phyloP scores from a whole-genome alignment of 1,284 basidiomycete genomes.

The Tilletiopsis washingtonensis region DNA sequence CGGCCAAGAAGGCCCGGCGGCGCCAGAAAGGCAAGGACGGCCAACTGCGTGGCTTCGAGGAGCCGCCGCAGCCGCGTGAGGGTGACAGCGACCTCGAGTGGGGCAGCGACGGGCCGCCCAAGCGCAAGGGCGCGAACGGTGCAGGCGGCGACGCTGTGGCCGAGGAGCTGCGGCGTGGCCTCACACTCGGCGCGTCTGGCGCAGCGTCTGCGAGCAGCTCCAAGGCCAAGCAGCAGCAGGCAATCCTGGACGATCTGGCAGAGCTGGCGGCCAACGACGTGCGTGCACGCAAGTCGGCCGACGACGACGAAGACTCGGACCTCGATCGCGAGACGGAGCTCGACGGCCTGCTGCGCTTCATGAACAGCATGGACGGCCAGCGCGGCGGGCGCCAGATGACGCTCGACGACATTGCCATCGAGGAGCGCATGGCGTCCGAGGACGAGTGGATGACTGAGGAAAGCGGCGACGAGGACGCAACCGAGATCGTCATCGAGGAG shows the following conservation, averaged over 20 bases:
- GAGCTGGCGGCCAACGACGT: neutral
- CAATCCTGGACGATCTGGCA: neutral
- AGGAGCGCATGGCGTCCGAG: slow-evolving; percentile 23
- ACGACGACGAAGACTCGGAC: neutral
- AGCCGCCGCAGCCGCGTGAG: slow-evolving; percentile 14
- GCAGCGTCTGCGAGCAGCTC: no score
- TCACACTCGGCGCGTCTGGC: no score
- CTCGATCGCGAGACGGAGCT: slow-evolving; percentile 7
- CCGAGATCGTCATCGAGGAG: neutral
- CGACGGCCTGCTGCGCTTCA: slow-evolving; percentile 35
- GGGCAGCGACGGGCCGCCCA: slow-evolving; percentile 39
- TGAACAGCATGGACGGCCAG: slow-evolving; percentile 38
- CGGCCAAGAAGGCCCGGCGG: slow-evolving; percentile 10
- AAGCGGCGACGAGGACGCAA: slow-evolving; percentile 14
- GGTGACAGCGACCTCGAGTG: slow-evolving; percentile 40
- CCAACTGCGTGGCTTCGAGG: neutral
- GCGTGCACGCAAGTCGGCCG: neutral
- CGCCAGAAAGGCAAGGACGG: neutral
- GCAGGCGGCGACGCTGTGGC: no score
- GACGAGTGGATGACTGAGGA: slow-evolving; percentile 37
- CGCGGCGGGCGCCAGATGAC: slow-evolving; percentile 27
- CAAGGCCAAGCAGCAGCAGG: no score
- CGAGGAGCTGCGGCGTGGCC: no score
- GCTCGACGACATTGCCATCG: slow-evolving; percentile 30
- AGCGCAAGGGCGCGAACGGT: no score